Evolutionary conservation across 2,329 filamentous ascomycete genomes (phyloP).

Genomic region (Trichophyton rubrum): DNA sequence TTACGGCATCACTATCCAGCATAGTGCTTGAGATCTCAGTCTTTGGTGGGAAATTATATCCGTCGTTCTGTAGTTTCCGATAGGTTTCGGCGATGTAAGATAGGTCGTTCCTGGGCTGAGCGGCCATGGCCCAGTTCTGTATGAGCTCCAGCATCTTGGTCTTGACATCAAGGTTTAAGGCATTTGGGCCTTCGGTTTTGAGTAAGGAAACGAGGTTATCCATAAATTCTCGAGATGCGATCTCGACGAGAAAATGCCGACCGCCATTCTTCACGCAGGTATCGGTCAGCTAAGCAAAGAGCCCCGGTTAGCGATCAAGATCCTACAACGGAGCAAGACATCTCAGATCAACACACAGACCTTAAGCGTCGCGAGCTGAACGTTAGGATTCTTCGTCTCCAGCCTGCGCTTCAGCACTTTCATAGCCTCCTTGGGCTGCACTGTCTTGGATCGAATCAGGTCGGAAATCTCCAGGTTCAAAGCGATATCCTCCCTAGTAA

Average conservation of each 20-base stretch:
- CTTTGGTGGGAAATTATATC: conserved; percentile 78
- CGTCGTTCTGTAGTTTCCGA: conserved; percentile 65
- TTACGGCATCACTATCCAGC: conserved; percentile 89
- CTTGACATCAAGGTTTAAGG: conserved; percentile 74
- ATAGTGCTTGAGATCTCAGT: conserved; percentile 86
- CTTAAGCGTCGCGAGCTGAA: conserved; percentile 87
- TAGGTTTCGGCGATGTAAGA: conserved; percentile 85
- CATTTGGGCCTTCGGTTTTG: conserved; percentile 59
- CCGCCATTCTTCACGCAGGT: conserved; percentile 98
- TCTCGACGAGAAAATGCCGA: conserved; percentile 84
- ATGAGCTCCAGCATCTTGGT: conserved; percentile 85
- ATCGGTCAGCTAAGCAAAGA: conserved; percentile 60
- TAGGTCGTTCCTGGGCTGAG: conserved; percentile 70
- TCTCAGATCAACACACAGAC: conserved; percentile 33
- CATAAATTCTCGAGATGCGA: conserved; percentile 95
- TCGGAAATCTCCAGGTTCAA: conserved; percentile 98
- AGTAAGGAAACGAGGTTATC: conserved; percentile 88
- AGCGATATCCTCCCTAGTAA: conserved; percentile 78
- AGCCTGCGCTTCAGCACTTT: conserved; percentile 86
- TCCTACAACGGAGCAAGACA: neutral
- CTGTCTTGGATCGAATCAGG: conserved; percentile 90
- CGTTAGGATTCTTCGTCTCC: conserved; percentile 94
- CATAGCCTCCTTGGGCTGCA: conserved; percentile 97
- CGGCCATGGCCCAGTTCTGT: conserved; percentile 83
- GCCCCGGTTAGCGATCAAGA: conserved; percentile 6